These are phyloP conservation scores for Volvox carteri DNA, from an alignment of 163 green algal species.

Conservation along the genomic window DNA sequence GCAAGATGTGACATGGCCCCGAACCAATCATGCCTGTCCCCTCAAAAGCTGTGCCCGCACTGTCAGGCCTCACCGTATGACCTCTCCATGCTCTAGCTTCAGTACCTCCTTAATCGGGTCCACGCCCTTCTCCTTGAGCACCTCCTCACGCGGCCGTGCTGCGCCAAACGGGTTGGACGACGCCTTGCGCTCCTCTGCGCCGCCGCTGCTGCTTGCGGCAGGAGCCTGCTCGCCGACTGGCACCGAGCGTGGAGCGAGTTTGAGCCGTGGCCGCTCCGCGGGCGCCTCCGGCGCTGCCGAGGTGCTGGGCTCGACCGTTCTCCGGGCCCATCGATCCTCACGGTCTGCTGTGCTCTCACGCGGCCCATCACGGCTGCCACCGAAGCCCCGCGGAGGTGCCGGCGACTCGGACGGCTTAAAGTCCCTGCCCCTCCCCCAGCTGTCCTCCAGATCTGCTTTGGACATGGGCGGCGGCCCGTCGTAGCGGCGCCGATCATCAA, in stretches of 20 bases:
- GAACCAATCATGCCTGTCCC: too few relatives aligned
- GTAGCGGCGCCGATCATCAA: constrained; percentile 50
- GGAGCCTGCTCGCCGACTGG: constrained; percentile 56
- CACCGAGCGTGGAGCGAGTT: constrained; percentile 79
- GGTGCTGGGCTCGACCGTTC: background rate
- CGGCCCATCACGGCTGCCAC: constrained; percentile 54
- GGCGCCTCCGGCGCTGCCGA: constrained; percentile 2
- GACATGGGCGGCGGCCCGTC: constrained; percentile 61
- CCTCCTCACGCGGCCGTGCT: constrained; percentile 86
- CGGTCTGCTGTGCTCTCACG: constrained; percentile 55
- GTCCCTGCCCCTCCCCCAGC: constrained; percentile 66
- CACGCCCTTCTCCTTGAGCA: constrained; percentile 87
- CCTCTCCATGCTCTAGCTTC: constrained; percentile 75
- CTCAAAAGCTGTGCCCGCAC: too few relatives aligned
- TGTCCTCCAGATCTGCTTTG: constrained; percentile 79
- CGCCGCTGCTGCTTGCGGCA: constrained; percentile 31
- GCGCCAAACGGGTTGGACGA: constrained; percentile 83
- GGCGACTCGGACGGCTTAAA: constrained; percentile 48
- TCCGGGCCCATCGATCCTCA: constrained; percentile 71
- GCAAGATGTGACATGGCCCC: too few relatives aligned
- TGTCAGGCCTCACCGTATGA: constrained; percentile 66
- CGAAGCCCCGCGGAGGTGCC: background rate
- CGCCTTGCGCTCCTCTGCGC: constrained; percentile 10
- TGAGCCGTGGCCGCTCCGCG: constrained; percentile 77
- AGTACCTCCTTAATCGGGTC: constrained; percentile 78